Evolutionary conservation across 352 stramenopile species (phyloP), one percentile per base, ranked within the genome.

Genomic region (Peronospora farinosa): DNA sequence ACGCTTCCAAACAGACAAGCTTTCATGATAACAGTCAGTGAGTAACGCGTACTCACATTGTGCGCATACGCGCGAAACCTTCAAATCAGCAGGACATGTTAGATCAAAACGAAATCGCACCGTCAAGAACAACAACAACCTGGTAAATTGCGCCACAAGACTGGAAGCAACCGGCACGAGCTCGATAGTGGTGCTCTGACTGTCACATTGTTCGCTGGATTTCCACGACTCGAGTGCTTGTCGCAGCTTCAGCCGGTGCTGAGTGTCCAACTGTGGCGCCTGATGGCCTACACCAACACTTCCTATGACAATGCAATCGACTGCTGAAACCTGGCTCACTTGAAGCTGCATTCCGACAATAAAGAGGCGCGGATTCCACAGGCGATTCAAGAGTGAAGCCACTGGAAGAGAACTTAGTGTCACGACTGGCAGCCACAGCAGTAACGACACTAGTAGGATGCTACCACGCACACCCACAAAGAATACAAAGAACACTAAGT

Each of bases 401-500:
- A 84, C 2, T 0, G 78, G 74, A 0, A 87, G n/a, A 2, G 63
- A 60, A 16, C 64, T 75, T 16, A 89, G 38, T 5, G 40, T n/a
- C 3, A 84, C 71, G 32, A 86, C 70, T 8, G 76, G 73, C 1
- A 78, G 11, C 73, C 73, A 86, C 2, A 89, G 57, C 15, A 63
- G n/a, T 5, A 67, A 32, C 21, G 65, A 62, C 8, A 67, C 25
- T 1, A 63, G 7, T 40, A 77, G 66, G 33, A 91, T 67, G 0
- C 57, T 57, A 10, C 79, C 56, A 6, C 83, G 79, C 16, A 95
- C 74, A 5, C 89, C 65, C 5, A 76, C 70, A 67, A 97, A 97
- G 57, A 95, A 97, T 7, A 87, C 72, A 61, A 97, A 95, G 65
- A 97, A 97, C 0, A 97, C 88, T 25, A 95, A 63, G 42, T 96